These are phyloP conservation scores for Karstenula rhodostoma DNA, from an alignment of 2,329 filamentous ascomycete genomes.

Conservation along the genomic window DNA sequence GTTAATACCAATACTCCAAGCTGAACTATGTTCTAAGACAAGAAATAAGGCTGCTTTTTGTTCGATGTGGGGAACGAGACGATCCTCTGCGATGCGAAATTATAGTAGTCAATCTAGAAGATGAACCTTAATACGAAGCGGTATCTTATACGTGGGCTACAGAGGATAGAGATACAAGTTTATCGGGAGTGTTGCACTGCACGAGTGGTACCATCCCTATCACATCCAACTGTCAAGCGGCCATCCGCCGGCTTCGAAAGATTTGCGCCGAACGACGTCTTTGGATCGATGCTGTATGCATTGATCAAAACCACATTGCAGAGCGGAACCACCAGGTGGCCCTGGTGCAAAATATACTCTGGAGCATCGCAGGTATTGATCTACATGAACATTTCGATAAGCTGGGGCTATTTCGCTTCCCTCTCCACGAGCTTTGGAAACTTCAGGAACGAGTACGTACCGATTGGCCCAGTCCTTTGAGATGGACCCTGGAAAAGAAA, in stretches of 20 bases:
- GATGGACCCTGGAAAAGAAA: constrained; percentile 9
- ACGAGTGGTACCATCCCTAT: constrained; percentile 4
- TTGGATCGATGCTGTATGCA: constrained; percentile 22
- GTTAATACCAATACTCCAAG: constrained; percentile 17
- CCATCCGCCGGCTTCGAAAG: constrained; percentile 14
- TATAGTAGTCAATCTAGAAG: constrained; percentile 21
- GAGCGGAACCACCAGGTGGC: constrained; percentile 21
- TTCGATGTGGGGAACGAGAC: constrained; percentile 15
- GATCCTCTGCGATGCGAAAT: constrained; percentile 23
- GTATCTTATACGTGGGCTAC: constrained; percentile 33
- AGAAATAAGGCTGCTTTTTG: constrained; percentile 24
- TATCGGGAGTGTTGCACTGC: constrained; percentile 12
- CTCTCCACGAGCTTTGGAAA: not conserved
- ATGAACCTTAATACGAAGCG: constrained; percentile 29
- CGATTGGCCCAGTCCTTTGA: not conserved
- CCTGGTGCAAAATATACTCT: constrained; percentile 19
- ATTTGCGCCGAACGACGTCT: not conserved
- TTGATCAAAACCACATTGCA: constrained; percentile 16
- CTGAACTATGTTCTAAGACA: constrained; percentile 23
- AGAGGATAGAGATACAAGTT: constrained; percentile 6
- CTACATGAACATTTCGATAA: not conserved
- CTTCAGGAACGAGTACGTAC: not conserved
- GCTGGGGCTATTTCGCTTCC: not conserved
- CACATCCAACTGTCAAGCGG: constrained; percentile 21
- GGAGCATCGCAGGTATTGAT: not conserved